Base-by-base conservation (phyloP, 768 basidiomycete genomes). In the Termitomyces sp. region DNA sequence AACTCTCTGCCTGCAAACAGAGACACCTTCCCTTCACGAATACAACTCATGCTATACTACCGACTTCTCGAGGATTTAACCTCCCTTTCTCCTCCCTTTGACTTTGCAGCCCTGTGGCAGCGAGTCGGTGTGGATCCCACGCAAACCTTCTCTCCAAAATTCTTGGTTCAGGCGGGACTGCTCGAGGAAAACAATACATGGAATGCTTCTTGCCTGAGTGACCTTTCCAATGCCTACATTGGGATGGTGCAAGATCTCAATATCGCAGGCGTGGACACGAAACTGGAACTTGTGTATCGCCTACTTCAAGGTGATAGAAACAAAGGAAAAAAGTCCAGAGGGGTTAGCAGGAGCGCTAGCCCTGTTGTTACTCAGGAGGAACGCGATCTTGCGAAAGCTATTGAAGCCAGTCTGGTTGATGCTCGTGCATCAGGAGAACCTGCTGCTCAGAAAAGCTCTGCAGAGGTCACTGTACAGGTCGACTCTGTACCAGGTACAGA, bases 1-100 rank as follows among this genome's bases (percentile, higher is more conserved):
- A 58, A 72, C 1, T 74, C 68, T 14, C 61, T 91, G 1, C 90
- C 90, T 1, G 67, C 75, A 4, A 75, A 84, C 14, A 75, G 78
- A 40, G 89, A 91, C 59, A 77, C 83, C 0, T 66, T 80, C 14
- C 67, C 83, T 1, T 77, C 89, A 0, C 81, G 82, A 7, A 70
- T 91, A 35, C 91, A 93, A 66, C 77, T 92, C 5, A 90, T 90
- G 87, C 70, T 91, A 37, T 93, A 93, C 65, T 79, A 82, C 62
- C 82, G 82, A 17, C 80, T 93, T 51, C 75, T 93, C 37, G 73
- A 76, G 21, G 70, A 71, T 4, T 70, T 90, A 12, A 66, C 86
- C 19, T 69, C 79, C 3, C 66, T 67, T 2, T 66, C 72, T n/a
- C 62, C 63, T 5, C 75, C 75, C 1, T 81, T 84, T 57, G 77